phyloP scores from a whole-genome alignment of 2,329 filamentous ascomycete genomes.

The Gaeumannomyces sp. region DNA sequence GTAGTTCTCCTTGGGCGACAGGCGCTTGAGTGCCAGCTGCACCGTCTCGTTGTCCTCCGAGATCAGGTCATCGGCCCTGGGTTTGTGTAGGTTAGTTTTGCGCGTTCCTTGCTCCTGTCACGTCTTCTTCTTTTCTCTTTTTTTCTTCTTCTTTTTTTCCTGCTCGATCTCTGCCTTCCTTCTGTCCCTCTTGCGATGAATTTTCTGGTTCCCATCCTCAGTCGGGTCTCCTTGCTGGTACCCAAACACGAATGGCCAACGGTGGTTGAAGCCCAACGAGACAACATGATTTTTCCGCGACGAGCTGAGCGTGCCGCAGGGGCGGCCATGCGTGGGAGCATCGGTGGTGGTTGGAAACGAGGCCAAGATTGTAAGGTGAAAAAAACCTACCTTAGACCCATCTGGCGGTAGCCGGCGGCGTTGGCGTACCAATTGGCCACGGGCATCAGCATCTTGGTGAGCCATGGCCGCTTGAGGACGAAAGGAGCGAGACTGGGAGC shows the following conservation, averaged over 20 bases:
- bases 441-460: conserved; percentile 71
- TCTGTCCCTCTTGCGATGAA: no score
- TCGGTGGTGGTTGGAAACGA: background rate
- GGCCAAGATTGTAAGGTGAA: background rate
- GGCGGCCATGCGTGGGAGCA: background rate
- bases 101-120: background rate
- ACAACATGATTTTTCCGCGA: background rate
- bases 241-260: background rate
- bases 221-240: background rate
- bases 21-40: conserved; percentile 82
- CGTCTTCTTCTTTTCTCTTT: background rate
- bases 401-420: conserved; percentile 50
- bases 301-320: background rate
- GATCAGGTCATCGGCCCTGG: conserved; percentile 88
- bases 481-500: conserved; percentile 67
- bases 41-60: conserved; percentile 86
- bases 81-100: background rate
- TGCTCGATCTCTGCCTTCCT: background rate
- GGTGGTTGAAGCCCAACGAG: no score
- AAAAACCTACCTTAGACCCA: conserved; percentile 9
- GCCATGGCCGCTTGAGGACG: conserved; percentile 79
- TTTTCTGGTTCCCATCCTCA: background rate
- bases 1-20: conserved; percentile 84
- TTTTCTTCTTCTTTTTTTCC: background rate
- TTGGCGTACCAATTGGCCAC: conserved; percentile 84